Conservation (phyloP, 805 yeast genomes). For the Cyberlindnera saturnus region DNA sequence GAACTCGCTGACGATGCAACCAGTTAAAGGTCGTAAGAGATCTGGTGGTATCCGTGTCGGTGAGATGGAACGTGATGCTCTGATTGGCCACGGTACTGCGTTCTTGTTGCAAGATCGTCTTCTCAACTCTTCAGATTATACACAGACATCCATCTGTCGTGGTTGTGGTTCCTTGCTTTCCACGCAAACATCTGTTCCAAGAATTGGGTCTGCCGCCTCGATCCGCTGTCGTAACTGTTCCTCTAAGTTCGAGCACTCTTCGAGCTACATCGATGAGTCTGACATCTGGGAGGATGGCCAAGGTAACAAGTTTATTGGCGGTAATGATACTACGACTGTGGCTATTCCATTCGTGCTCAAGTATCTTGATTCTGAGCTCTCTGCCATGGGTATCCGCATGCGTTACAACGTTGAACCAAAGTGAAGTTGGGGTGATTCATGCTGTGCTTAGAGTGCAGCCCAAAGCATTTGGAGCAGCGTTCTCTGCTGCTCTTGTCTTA, state of each 20-base stretch:
- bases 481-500: neutral
- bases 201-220: slow-evolving; percentile 74
- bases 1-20: slow-evolving; percentile 95
- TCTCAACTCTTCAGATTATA: slow-evolving; percentile 91
- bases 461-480: neutral
- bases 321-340: slow-evolving; percentile 88
- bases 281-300: slow-evolving; percentile 97
- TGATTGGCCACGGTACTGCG: slow-evolving; percentile 97
- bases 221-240: slow-evolving; percentile 93
- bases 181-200: slow-evolving; percentile 86
- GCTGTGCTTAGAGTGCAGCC: neutral
- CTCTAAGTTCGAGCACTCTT: slow-evolving; percentile 51
- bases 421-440: slow-evolving; percentile 5
- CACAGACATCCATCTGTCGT: slow-evolving; percentile 86
- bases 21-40: slow-evolving; percentile 98
- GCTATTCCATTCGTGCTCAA: slow-evolving; percentile 96
- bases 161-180: slow-evolving; percentile 89
- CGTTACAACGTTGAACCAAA: slow-evolving; percentile 76
- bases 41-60: slow-evolving; percentile 99
- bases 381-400: slow-evolving; percentile 97
- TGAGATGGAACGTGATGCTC: slow-evolving; percentile 99
- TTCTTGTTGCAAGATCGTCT: slow-evolving; percentile 91
- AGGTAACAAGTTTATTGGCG: slow-evolving; percentile 88
- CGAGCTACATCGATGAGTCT: slow-evolving; percentile 52
- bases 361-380: slow-evolving; percentile 88